phyloP scores from a whole-genome alignment of 2,329 filamentous ascomycete genomes.

The Alternaria arborescens region DNA sequence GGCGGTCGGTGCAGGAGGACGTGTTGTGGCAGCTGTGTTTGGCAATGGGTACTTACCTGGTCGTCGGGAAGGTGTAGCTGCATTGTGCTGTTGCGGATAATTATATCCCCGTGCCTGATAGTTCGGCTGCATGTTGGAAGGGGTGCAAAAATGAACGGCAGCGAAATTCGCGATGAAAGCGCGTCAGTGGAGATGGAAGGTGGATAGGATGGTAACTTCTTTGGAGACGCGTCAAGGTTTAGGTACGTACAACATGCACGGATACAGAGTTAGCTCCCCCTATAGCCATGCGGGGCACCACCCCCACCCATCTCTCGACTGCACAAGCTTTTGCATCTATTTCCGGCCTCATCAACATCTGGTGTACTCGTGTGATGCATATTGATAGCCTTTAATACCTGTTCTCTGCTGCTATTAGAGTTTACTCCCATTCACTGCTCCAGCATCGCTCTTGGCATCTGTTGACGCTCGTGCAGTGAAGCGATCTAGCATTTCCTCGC shows the following conservation, averaged over 20 bases:
- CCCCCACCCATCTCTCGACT: conserved; percentile 26
- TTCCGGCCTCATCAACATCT: conserved; percentile 8
- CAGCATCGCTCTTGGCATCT: conserved; percentile 20
- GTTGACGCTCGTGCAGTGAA: conserved; percentile 17
- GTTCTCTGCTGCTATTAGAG: conserved; percentile 1
- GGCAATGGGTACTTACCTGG: conserved; percentile 51
- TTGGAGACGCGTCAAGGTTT: conserved; percentile 36
- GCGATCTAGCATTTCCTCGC: conserved; percentile 8
- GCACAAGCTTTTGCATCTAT: conserved; percentile 6
- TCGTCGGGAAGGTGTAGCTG: conserved; percentile 49
- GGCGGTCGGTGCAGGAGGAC: conserved; percentile 24
- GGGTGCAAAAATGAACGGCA: conserved; percentile 33
- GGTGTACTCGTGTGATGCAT: conserved; percentile 1
- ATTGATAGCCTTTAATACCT: conserved; percentile 2
- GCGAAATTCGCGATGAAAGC: conserved; percentile 40
- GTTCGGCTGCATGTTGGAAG: conserved; percentile 54
- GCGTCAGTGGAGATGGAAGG: conserved; percentile 29
- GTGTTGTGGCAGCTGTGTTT: conserved; percentile 18
- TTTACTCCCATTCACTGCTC: conserved; percentile 20
- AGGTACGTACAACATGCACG: conserved; percentile 24
- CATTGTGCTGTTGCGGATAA: conserved; percentile 49
- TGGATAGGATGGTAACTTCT: conserved; percentile 32
- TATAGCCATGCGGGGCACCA: conserved; percentile 34
- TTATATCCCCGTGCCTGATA: conserved; percentile 55
- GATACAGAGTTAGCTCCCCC: conserved; percentile 35